Evolutionary conservation across 2,329 filamentous ascomycete species (phyloP).

Genomic region (Neopestalotiopsis rosae): DNA sequence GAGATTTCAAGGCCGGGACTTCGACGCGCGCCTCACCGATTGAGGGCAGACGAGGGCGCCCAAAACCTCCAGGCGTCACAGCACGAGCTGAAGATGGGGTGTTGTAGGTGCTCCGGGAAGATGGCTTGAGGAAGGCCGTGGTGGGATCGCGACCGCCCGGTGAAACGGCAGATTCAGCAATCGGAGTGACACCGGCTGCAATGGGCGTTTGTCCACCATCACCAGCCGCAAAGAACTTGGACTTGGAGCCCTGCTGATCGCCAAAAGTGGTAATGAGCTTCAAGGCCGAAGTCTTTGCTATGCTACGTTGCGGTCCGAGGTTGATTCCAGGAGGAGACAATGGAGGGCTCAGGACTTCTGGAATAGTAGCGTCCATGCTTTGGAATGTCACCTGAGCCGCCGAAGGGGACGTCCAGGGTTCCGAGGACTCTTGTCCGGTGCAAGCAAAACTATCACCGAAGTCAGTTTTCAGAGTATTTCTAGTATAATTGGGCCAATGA

Average conservation of each 20-base stretch:
- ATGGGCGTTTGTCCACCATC: conserved; percentile 75
- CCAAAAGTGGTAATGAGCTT: conserved; percentile 93
- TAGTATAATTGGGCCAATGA: conserved; percentile 17
- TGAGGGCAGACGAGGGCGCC: conserved; percentile 72
- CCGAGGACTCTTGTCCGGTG: conserved; percentile 81
- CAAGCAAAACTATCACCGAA: conserved; percentile 73
- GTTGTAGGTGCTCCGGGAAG: conserved; percentile 71
- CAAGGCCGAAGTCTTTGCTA: conserved; percentile 81
- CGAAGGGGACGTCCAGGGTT: conserved; percentile 87
- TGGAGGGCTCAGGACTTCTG: conserved; percentile 70
- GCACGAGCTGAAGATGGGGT: conserved; percentile 72
- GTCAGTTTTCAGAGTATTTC: conserved; percentile 6
- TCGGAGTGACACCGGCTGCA: conserved; percentile 84
- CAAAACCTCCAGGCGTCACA: conserved; percentile 64
- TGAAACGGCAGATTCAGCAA: conserved; percentile 78
- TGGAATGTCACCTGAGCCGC: conserved; percentile 67
- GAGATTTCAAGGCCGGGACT: conserved; percentile 25
- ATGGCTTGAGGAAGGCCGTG: conserved; percentile 71
- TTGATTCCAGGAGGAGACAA: conserved; percentile 74
- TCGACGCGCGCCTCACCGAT: conserved; percentile 69
- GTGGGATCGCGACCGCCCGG: conserved; percentile 70
- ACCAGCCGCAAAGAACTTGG: conserved; percentile 64
- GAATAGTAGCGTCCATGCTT: conserved; percentile 58
- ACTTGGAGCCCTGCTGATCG: conserved; percentile 61
- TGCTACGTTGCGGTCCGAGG: conserved; percentile 63